These are phyloP conservation scores for Penicillium fuscoglaucum DNA, from an alignment of 2,329 filamentous ascomycete genomes.

Conservation along the genomic window DNA sequence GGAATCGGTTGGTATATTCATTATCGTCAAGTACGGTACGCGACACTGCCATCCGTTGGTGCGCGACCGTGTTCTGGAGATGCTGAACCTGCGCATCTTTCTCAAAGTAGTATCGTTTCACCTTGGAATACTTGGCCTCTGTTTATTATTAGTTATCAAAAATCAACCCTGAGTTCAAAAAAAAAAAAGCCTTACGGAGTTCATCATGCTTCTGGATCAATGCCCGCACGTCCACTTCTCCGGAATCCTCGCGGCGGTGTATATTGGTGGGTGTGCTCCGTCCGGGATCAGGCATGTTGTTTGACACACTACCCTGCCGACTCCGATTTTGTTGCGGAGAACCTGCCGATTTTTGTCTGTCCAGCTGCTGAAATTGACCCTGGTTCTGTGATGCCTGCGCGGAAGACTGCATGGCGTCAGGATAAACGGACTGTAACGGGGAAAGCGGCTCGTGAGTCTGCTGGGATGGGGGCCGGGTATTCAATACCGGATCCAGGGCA, in stretches of 20 bases:
- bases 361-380: slow-evolving; percentile 8
- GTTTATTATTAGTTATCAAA: slow-evolving; percentile 9
- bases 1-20: slow-evolving; percentile 88
- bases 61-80: slow-evolving; percentile 94
- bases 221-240: slow-evolving; percentile 47
- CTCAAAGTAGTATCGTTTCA: slow-evolving; percentile 97
- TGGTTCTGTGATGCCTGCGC: slow-evolving; percentile 15
- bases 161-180: background rate
- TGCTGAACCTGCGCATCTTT: slow-evolving; percentile 87
- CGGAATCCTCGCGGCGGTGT: slow-evolving; percentile 41
- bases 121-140: slow-evolving; percentile 97
- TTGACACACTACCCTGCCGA: slow-evolving; percentile 28
- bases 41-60: slow-evolving; percentile 91
- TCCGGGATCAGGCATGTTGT: slow-evolving; percentile 42
- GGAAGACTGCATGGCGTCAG: slow-evolving; percentile 29
- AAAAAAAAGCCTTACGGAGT: slow-evolving; percentile 40
- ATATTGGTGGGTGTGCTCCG: slow-evolving; percentile 48
- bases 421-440: slow-evolving; percentile 15
- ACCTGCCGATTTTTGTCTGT: slow-evolving; percentile 17
- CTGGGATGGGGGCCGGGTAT: slow-evolving; percentile 24
- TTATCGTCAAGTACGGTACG: slow-evolving; percentile 92
- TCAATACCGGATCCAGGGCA: slow-evolving; percentile 24
- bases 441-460: slow-evolving; percentile 24
- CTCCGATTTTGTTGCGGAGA: slow-evolving; percentile 15
- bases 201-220: slow-evolving; percentile 48